Conservation (phyloP, 2,329 filamentous ascomycete genomes). For the Claviceps sp. region DNA sequence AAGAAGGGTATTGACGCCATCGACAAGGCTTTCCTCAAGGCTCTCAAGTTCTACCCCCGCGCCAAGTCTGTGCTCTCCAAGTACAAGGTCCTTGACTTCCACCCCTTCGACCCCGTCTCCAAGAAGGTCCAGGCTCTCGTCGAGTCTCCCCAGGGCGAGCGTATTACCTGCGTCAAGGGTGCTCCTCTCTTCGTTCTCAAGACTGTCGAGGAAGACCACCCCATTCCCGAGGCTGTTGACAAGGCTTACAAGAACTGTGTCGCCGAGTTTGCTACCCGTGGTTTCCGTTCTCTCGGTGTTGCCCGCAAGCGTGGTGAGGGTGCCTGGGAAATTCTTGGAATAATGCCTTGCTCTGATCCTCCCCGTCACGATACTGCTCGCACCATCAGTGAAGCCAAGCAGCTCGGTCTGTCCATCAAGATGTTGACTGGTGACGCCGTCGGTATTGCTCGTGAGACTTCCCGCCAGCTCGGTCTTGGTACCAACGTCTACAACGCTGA, state of each 20-base stretch:
- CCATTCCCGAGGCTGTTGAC: constrained; percentile 63
- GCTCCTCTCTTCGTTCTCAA: constrained; percentile 78
- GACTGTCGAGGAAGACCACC: constrained; percentile 75
- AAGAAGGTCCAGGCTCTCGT: constrained; percentile 85
- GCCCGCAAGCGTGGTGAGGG: constrained; percentile 75
- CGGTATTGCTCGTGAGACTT: constrained; percentile 84
- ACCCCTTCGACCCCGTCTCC: constrained; percentile 82
- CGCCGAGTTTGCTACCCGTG: constrained; percentile 80
- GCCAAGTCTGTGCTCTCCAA: constrained; percentile 70
- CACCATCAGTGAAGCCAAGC: constrained; percentile 82
- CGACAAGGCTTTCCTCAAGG: constrained; percentile 88
- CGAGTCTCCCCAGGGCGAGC: constrained; percentile 69
- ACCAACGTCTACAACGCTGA: constrained; percentile 93
- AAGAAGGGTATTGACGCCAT: constrained; percentile 94
- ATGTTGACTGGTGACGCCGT: constrained; percentile 94
- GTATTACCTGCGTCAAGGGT: constrained; percentile 82
- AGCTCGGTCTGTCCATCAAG: constrained; percentile 79
- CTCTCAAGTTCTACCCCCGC: constrained; percentile 66
- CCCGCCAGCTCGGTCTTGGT: constrained; percentile 78
- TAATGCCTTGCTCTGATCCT: constrained; percentile 89
- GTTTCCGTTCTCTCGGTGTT: constrained; percentile 88
- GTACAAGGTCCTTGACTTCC: constrained; percentile 76
- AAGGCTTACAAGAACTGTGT: constrained; percentile 86
- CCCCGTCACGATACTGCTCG: constrained; percentile 82
- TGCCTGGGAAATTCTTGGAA: constrained; percentile 83